phyloP scores from a whole-genome alignment of 352 stramenopile species.

The Thraustochytrium striatum region DNA sequence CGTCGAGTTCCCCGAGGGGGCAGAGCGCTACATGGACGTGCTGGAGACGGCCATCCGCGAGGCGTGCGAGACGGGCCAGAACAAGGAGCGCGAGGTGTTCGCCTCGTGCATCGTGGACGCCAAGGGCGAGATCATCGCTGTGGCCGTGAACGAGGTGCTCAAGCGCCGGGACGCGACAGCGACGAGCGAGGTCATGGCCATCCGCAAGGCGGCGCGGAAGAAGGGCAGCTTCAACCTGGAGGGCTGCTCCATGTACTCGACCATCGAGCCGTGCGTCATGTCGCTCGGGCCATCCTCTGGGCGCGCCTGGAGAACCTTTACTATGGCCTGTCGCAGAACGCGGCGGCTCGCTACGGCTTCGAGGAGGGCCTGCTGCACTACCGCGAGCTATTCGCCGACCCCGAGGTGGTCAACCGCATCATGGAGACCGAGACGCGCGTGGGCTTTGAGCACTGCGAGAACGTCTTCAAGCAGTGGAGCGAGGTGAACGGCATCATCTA shows the following conservation, averaged over 20 bases:
- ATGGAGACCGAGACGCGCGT: slow-evolving; percentile 6
- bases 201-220: slow-evolving; percentile 44
- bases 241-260: slow-evolving; percentile 47
- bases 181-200: slow-evolving; percentile 39
- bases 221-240: slow-evolving; percentile 25
- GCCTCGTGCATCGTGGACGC: slow-evolving; percentile 37
- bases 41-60: slow-evolving; percentile 39
- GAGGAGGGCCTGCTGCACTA: slow-evolving; percentile 48
- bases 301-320: slow-evolving; percentile 44
- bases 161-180: slow-evolving; percentile 33
- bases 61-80: slow-evolving; percentile 15
- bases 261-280: slow-evolving; percentile 48
- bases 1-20: neutral
- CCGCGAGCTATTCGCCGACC: slow-evolving; percentile 44
- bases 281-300: slow-evolving; percentile 47
- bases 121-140: slow-evolving; percentile 31
- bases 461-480: slow-evolving; percentile 48
- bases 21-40: slow-evolving; percentile 32
- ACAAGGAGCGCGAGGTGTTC: slow-evolving; percentile 49
- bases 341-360: slow-evolving; percentile 37
- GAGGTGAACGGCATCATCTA: slow-evolving; percentile 50
- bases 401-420: slow-evolving; percentile 25
- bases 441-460: slow-evolving; percentile 29
- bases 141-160: slow-evolving; percentile 45
- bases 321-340: slow-evolving; percentile 43